Conservation (phyloP, 352 stramenopile species). For the Albugo candida region DNA sequence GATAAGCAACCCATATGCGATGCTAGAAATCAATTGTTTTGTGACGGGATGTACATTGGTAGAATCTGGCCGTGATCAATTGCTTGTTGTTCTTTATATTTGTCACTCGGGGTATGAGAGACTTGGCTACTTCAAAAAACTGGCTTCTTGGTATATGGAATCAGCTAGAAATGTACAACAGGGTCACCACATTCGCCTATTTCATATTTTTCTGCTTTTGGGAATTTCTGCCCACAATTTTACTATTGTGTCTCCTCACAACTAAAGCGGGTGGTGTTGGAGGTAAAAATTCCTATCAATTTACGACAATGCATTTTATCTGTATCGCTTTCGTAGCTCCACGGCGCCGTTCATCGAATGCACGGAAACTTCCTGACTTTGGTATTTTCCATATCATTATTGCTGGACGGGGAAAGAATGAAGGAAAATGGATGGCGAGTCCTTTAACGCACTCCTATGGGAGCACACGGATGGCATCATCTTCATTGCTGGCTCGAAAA, state of each 20-base stretch:
- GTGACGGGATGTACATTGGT: not conserved
- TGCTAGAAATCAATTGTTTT: constrained; percentile 2
- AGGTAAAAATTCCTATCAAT: constrained; percentile 13
- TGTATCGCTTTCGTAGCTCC: constrained; percentile 18
- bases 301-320: not conserved
- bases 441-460: constrained; percentile 9
- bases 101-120: constrained; percentile 49
- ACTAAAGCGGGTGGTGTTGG: constrained; percentile 63
- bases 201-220: constrained; percentile 79
- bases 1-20: not conserved
- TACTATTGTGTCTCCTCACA: constrained; percentile 62
- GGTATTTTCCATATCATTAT: constrained; percentile 80
- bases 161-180: constrained; percentile 67
- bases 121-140: constrained; percentile 66
- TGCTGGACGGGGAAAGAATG: constrained; percentile 10
- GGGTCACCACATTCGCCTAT: constrained; percentile 53
- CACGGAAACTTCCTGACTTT: constrained; percentile 57
- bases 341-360: constrained; percentile 27
- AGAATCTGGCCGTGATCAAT: constrained; percentile 69
- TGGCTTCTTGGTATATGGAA: constrained; percentile 77
- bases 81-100: constrained; percentile 66
- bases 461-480: no score
- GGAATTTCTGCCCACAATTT: constrained; percentile 66
- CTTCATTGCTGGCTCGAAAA: no score
- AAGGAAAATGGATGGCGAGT: constrained; percentile 34